Evolutionary conservation across 208 protist genomes (phyloP).

Genomic region (Wallacemonas sp.): DNA sequence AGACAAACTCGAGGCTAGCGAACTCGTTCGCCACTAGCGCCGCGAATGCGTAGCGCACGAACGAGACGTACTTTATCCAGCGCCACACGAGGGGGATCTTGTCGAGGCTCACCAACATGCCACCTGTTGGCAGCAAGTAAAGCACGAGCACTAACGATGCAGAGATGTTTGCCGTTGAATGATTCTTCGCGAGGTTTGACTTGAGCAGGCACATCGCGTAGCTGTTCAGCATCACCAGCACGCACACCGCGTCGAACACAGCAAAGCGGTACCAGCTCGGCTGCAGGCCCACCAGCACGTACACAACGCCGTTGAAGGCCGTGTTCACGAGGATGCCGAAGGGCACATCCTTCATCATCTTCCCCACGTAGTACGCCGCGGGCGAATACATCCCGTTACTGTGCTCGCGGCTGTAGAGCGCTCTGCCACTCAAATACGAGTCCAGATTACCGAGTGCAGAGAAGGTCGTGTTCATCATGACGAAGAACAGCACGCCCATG

Average conservation of each 20-base stretch:
- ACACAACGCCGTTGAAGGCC: conserved; percentile 49
- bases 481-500: conserved; percentile 74
- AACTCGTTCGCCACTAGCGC: conserved; percentile 76
- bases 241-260: conserved; percentile 35
- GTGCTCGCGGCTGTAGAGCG: conserved; percentile 65
- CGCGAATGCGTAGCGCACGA: conserved; percentile 61
- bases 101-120: conserved; percentile 58
- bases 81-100: conserved; percentile 56
- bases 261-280: conserved; percentile 32
- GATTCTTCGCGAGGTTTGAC: conserved; percentile 58
- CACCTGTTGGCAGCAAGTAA: conserved; percentile 58
- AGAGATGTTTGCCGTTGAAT: conserved; percentile 48
- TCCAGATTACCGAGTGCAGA: conserved; percentile 46
- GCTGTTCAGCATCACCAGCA: conserved; percentile 57
- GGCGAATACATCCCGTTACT: conserved; percentile 65
- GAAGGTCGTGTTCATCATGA: conserved; percentile 73
- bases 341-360: conserved; percentile 58
- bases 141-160: conserved; percentile 64
- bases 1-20: conserved; percentile 43
- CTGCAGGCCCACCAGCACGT: conserved; percentile 61
- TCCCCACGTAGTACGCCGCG: conserved; percentile 65
- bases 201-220: conserved; percentile 65
- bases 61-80: conserved; percentile 79
- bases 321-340: conserved; percentile 43
- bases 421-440: conserved; percentile 52